phyloP scores from a whole-genome alignment of 2,329 filamentous ascomycete species.

The Sarocladium kiliense region DNA sequence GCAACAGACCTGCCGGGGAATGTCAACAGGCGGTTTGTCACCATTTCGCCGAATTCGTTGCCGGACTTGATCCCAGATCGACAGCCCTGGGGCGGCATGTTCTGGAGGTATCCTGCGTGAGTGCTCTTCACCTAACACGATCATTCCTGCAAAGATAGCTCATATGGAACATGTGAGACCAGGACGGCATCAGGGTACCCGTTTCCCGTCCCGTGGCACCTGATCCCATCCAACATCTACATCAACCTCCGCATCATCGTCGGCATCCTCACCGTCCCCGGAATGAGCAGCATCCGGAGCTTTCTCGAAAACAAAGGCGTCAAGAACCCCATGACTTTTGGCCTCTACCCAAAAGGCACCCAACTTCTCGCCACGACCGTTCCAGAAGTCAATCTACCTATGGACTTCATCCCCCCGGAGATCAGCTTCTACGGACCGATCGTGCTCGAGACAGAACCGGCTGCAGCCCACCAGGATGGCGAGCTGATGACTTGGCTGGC shows the following conservation, averaged over 20 bases:
- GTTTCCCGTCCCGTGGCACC: conserved; percentile 37
- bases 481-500: background rate
- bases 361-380: background rate
- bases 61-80: conserved; percentile 30
- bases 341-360: conserved; percentile 8
- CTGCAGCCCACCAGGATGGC: background rate
- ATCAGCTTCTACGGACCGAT: conserved; percentile 3
- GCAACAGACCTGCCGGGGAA: conserved; percentile 18
- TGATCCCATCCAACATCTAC: conserved; percentile 25
- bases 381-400: background rate
- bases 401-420: background rate
- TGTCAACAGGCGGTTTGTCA: conserved; percentile 23
- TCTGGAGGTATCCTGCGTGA: conserved; percentile 36
- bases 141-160: background rate
- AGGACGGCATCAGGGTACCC: conserved; percentile 36
- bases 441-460: background rate
- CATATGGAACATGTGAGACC: no score
- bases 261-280: conserved; percentile 20
- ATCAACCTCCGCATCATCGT: conserved; percentile 26
- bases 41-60: conserved; percentile 39
- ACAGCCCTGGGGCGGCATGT: conserved; percentile 30
- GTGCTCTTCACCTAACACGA: conserved; percentile 13
- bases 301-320: conserved; percentile 17
- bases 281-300: conserved; percentile 17
- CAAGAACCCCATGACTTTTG: conserved; percentile 16